phyloP scores from a whole-genome alignment of 75 land plant species.

The Pinus taeda region DNA sequence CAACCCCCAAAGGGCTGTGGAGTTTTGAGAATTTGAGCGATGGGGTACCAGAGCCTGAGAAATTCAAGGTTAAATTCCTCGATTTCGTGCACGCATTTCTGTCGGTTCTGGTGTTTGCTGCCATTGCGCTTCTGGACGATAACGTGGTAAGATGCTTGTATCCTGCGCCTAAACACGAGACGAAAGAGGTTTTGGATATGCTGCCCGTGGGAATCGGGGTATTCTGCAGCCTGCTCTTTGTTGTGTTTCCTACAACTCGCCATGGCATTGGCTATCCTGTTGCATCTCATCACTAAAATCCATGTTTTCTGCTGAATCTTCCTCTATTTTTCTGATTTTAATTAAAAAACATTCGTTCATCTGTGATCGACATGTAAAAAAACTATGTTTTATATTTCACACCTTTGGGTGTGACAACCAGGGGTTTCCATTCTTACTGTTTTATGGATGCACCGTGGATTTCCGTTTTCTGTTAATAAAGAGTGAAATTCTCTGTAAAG shows the following conservation, averaged over 20 bases:
- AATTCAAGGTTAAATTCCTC: background rate
- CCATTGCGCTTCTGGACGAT: conserved; percentile 52
- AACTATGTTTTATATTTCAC: no score
- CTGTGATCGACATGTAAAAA: no score
- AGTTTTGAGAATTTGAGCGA: conserved; percentile 10
- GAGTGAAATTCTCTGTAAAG: no score
- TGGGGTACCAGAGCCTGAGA: background rate
- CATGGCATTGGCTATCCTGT: conserved; percentile 70
- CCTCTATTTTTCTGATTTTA: no score
- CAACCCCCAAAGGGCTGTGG: conserved; percentile 60
- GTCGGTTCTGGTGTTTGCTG: conserved; percentile 61
- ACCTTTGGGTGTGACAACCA: no score
- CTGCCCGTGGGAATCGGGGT: conserved; percentile 54
- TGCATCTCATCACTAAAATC: background rate
- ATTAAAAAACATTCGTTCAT: no score
- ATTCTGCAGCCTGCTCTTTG: conserved; percentile 56
- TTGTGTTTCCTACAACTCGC: conserved; percentile 61
- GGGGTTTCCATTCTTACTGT: no score
- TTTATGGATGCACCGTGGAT: no score
- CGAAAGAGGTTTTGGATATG: conserved; percentile 39
- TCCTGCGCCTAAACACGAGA: conserved; percentile 33
- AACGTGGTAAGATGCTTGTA: conserved; percentile 59
- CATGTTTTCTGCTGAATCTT: no score
- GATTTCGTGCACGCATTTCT: conserved; percentile 18
- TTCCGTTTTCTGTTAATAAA: no score